Base-by-base conservation (phyloP, 345 rosid species). In the Bretschneidera sinensis region DNA sequence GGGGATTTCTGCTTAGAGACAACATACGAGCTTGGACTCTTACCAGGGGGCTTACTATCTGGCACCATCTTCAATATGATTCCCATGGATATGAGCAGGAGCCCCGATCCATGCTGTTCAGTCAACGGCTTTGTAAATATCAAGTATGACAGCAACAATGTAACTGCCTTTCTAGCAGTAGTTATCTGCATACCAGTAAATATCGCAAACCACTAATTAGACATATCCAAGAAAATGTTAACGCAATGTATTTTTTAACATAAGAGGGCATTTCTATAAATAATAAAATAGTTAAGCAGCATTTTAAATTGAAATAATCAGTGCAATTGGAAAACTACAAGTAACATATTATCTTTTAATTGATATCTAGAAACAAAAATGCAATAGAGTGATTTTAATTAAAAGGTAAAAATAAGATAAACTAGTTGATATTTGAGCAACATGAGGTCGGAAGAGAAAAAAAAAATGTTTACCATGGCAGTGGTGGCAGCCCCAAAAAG, bases 41-140 rank as follows among this genome's bases (percentile, higher is more conserved):
- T 79, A 20, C 48, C 20, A 1, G 83, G 64, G 17, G 68, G 74
- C 58, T 77, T 81, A 10, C 64, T 63, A 59, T 85, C 95, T 9
- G 97, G 95, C 67, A 89, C 68, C 97, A 81, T 81, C 79, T 89
- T 89, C 75, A 86, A 60, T 24, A 85, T 52, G 65, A 89, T 83
- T 49, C 92, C 97, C 97, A 89, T 87, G 24, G 78, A 49, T 60
- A 87, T 85, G 16, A 89, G 89, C 67, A 89, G 73, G 68, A 89
- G 79, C 45, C 97, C 97, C 0, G 86, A 60, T 23, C 85, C 89
- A 21, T 89, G 97, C 60, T 87, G 95, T 72, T 83, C 97, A 0
- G 95, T 85, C 59, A 89, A 67, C 10, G 97, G 97, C 79, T 89
- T 89, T n/a, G 97, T 85, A 64, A 89, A 89, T 77, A 89, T 81